Evolutionary conservation across 1,284 basidiomycete species (phyloP), one percentile per base, ranked within the genome.

Genomic region (Naganishia liquefaciens): DNA sequence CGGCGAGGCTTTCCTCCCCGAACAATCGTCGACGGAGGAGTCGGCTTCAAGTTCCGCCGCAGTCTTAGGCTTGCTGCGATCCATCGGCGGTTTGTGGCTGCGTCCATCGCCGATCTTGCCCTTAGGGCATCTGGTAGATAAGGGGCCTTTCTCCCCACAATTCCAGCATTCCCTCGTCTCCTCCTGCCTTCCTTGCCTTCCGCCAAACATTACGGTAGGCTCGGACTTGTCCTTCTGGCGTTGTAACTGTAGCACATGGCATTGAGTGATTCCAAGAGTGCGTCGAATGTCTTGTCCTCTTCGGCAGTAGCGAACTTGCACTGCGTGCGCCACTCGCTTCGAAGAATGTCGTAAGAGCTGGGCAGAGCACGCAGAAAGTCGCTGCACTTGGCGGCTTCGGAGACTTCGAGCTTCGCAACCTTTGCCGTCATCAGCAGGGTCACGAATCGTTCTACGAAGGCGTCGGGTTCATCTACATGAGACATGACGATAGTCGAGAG

Each of bases 301-400:
- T 47, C 42, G 13, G 49, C 44, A 6, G 25, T 54, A 21, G 42
- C 49, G 43, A 63, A 46, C 42, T 40, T 39, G 10, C 27, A 46
- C 7, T 40, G 30, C 3, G 43, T 33, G 17, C 62, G 42, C 62
- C 62, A 63, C 21, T 63, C 62, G 23, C 43, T 63, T 55, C 46
- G n/a, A 23, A 55, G 52, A 19, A 27, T 50, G 28, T 47, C 39
- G 61, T 53, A 62, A 43, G 17, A 52, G 25, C 17, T 25, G 27
- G 61, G 61, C 43, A 54, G 44, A 43, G 62, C 53, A 39, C 53
- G 42, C 3, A 54, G 28, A 43, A 63, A 55, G 52, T 63, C 43
- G 43, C 47, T 47, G 51, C 62, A 63, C 39, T 54, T 55, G 23
- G 52, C 62, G 10, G 28, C 62, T 23, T 63, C 52, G 28, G 53